A percentile compares a stretch with the other conserved stretches of the same genome.
Conservation (phyloP, 768 basidiomycete genomes). For the Punctularia strigosozonata region DNA sequence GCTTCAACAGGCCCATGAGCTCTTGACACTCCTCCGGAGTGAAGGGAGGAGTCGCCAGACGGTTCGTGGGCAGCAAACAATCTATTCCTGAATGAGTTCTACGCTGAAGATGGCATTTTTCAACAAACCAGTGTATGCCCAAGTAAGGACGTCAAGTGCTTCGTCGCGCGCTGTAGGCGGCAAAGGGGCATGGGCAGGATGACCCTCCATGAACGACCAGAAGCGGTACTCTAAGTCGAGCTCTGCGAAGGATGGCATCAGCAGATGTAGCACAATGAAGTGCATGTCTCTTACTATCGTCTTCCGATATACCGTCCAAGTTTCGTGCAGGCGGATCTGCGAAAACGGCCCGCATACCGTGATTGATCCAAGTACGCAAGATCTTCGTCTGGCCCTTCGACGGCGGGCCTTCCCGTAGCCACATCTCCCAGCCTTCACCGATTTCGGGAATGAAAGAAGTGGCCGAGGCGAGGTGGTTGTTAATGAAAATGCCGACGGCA, state of each 20-base stretch:
- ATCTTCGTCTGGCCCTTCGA: slow-evolving; percentile 17
- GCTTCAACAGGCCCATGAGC: slow-evolving; percentile 46
- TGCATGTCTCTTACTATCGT: slow-evolving; percentile 26
- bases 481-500: slow-evolving; percentile 34
- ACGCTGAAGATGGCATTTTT: neutral
- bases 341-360: slow-evolving; percentile 42
- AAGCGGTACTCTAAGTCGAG: slow-evolving; percentile 70
- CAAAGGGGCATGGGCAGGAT: slow-evolving; percentile 60
- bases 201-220: slow-evolving; percentile 71
- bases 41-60: slow-evolving; percentile 53
- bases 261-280: neutral
- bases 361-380: slow-evolving; percentile 52
- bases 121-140: slow-evolving; percentile 62
- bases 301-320: too few species aligned
- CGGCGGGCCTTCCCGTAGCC: slow-evolving; percentile 38
- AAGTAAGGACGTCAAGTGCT: slow-evolving; percentile 65
- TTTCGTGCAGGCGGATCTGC: too few species aligned
- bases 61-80: slow-evolving; percentile 52
- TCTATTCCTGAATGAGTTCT: slow-evolving; percentile 26
- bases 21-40: slow-evolving; percentile 69
- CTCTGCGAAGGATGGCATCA: slow-evolving; percentile 26
- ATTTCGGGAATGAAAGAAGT: too few species aligned
- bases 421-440: slow-evolving; percentile 41
- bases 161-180: slow-evolving; percentile 46
- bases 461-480: slow-evolving; percentile 18